Conservation (phyloP, 306 rosid species). For the Sophora flavescens region DNA sequence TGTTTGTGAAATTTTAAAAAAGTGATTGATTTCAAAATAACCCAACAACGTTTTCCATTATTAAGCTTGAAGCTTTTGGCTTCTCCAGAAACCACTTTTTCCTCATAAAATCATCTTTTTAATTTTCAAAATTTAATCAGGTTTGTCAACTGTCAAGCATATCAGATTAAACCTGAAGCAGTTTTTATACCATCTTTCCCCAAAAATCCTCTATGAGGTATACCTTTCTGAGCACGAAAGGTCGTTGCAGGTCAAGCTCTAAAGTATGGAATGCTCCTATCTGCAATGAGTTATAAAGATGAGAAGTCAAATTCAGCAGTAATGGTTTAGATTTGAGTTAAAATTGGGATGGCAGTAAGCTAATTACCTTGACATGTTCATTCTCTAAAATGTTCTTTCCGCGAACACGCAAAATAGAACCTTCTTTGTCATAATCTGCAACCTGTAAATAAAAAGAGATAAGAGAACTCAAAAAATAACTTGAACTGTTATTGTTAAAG, state of each 20-base stretch:
- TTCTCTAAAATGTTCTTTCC: constrained; percentile 89
- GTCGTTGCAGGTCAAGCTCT: constrained; percentile 93
- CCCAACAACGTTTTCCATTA: too few relatives aligned
- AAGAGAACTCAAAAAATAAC: constrained; percentile 1
- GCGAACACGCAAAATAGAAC: constrained; percentile 82
- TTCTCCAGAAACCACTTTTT: too few relatives aligned
- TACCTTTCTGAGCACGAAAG: constrained; percentile 94
- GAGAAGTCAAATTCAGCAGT: constrained; percentile 34
- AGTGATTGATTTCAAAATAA: too few relatives aligned
- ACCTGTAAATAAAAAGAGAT: constrained; percentile 50
- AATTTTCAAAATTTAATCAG: too few relatives aligned
- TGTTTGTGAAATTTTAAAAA: too few relatives aligned
- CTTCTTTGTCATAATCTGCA: constrained; percentile 92
- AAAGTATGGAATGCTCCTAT: constrained; percentile 94
- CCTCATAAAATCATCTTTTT: too few relatives aligned
- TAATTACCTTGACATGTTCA: constrained; percentile 88
- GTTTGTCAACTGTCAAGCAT: too few relatives aligned
- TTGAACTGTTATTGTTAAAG: not conserved
- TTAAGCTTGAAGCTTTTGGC: too few relatives aligned
- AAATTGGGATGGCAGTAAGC: constrained; percentile 17
- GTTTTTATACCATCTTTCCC: too few relatives aligned
- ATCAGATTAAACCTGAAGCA: too few relatives aligned
- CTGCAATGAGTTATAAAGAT: constrained; percentile 54
- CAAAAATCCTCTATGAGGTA: not conserved
- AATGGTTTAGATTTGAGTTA: not conserved